A percentile compares a stretch with the other conserved stretches of the same genome.
Evolutionary conservation across 352 stramenopile species (phyloP).

Genomic region (Globisporangium recalcitrans): DNA sequence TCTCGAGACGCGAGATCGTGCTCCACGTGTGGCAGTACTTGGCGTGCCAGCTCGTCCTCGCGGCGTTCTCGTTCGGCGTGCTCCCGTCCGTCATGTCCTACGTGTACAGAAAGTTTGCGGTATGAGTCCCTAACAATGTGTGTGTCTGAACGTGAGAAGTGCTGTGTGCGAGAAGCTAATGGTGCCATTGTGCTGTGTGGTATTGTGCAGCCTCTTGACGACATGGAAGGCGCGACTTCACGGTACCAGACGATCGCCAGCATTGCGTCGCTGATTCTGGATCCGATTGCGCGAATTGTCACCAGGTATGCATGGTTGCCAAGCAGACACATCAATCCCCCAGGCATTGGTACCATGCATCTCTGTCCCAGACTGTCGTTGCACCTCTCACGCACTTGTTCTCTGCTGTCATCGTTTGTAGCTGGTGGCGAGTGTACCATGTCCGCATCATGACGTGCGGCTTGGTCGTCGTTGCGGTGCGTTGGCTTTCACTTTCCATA

Average conservation of each 20-base stretch:
- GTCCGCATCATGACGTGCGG: slow-evolving; percentile 32
- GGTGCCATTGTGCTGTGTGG: background rate
- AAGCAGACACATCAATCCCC: background rate
- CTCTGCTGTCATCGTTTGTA: slow-evolving; percentile 13
- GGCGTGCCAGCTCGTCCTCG: slow-evolving; percentile 46
- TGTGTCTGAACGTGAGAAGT: background rate
- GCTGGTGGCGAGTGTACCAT: slow-evolving; percentile 43
- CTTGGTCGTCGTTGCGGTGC: slow-evolving; percentile 39
- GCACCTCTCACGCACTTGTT: background rate
- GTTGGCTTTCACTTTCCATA: slow-evolving; percentile 1
- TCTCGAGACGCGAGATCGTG: slow-evolving; percentile 25
- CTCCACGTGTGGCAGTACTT: slow-evolving; percentile 45
- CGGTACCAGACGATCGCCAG: slow-evolving; percentile 50
- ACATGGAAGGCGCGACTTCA: slow-evolving; percentile 35
- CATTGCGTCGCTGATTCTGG: slow-evolving; percentile 48
- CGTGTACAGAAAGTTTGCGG: slow-evolving; percentile 66
- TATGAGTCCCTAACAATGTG: slow-evolving; percentile 17
- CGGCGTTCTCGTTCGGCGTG: slow-evolving; percentile 58
- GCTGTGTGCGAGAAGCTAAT: background rate
- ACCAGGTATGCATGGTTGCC: slow-evolving; percentile 24
- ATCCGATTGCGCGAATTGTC: slow-evolving; percentile 37
- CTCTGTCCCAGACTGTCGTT: background rate
- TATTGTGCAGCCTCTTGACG: slow-evolving; percentile 22
- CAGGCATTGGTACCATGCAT: background rate
- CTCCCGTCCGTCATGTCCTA: slow-evolving; percentile 70